Evolutionary conservation across 1,284 basidiomycete species (phyloP), one percentile per base, ranked within the genome.

Genomic region (Hypsizygus ulmarius): DNA sequence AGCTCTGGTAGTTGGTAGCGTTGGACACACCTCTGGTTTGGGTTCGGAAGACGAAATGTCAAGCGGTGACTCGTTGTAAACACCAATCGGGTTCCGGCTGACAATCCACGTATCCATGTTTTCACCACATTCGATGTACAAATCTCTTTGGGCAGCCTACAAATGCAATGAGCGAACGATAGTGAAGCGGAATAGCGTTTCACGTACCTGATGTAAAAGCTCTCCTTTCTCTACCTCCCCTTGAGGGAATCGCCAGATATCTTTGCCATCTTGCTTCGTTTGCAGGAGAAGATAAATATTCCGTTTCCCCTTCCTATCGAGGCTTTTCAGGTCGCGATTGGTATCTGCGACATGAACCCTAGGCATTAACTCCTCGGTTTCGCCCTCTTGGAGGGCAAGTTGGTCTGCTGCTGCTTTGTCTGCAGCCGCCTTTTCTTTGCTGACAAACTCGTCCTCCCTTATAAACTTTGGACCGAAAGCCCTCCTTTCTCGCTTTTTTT

Each of bases 271-370:
- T 49, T 75, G 70, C 44, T 72, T 74, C 56, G 69, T 66, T 48
- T 82, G 78, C 12, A 97, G 72, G 43, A 97, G 63, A 15, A 95
- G 77, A 66, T 93, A 97, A 11, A 98, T 67, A 61, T 96, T 96
- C 42, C 93, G 78, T 57, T 91, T 86, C 2, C 89, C 86, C 50
- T 76, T 78, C 50, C 94, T 75, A 67, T 97, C 89, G 58, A 97
- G 69, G 61, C 86, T 90, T 64, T 80, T 81, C 39, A 84, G 69
- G 56, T 92, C 83, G 5, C 72, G 72, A 28, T 64, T 74, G 33
- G 62, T 62, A 65, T 93, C 90, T 5, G 86, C 80, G 48, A 79
- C 68, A 56, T 83, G 82, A 27, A 72, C 66, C 50, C 88, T 71
- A 1, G 83, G 69, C 70, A 79, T 72, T 25, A 83, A 70, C 49